Conservation (phyloP, 2,329 filamentous ascomycete genomes). For the Aspergillus niger region DNA sequence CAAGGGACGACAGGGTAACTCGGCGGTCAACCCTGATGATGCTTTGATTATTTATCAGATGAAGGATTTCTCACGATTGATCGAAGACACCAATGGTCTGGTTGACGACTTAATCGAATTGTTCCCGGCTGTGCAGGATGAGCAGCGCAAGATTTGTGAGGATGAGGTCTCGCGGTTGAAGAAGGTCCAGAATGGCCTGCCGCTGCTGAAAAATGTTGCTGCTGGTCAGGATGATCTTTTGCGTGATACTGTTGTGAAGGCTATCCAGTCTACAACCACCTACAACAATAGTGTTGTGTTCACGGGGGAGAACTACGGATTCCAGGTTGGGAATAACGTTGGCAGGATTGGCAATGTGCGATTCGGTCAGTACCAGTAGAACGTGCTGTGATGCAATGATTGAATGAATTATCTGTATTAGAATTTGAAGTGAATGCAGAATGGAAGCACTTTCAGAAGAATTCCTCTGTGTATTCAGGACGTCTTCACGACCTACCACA, state of each 20-base stretch:
- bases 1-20: not conserved
- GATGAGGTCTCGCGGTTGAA: conserved; percentile 7
- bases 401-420: too few relatives aligned
- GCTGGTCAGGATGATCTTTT: conserved; percentile 2
- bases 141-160: conserved; percentile 3
- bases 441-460: too few relatives aligned
- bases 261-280: not conserved
- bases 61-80: conserved; percentile 9
- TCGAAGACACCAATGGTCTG: conserved; percentile 4
- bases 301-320: conserved; percentile 4
- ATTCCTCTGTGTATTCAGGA: too few relatives aligned
- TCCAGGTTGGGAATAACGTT: conserved; percentile 7
- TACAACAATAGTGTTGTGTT: conserved; percentile 10
- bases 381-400: too few relatives aligned
- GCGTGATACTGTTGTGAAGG: conserved; percentile 7
- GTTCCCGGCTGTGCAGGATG: conserved; percentile 1
- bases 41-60: not conserved
- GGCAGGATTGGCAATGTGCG: conserved; percentile 7
- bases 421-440: too few relatives aligned
- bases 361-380: not conserved
- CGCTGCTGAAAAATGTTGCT: not conserved
- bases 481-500: too few relatives aligned
- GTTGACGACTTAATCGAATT: conserved; percentile 4
- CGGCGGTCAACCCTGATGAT: not conserved
- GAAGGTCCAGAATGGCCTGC: not conserved